phyloP scores from a whole-genome alignment of 2,329 filamentous ascomycete species.

The Ceratocystis destructans region DNA sequence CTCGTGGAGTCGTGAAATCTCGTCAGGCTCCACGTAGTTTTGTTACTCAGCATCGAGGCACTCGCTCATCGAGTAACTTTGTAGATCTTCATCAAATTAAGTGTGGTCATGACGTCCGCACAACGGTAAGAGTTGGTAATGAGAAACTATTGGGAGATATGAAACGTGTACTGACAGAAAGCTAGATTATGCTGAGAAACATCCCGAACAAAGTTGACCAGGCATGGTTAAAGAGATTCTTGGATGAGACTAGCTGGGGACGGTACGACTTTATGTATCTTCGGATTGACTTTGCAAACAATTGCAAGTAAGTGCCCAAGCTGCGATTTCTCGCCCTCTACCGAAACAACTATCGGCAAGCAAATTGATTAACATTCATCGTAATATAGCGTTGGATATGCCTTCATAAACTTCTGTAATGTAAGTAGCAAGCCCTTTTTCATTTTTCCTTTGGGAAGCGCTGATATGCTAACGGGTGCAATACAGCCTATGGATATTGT shows the following conservation, averaged over 20 bases:
- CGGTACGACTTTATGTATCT: slow-evolving; percentile 93
- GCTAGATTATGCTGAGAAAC: slow-evolving; percentile 81
- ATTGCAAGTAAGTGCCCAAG: slow-evolving; percentile 55
- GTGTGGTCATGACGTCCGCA: slow-evolving; percentile 47
- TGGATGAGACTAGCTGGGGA: slow-evolving; percentile 66
- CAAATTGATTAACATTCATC: slow-evolving; percentile 10
- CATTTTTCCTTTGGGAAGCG: background rate
- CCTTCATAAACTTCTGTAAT: slow-evolving; percentile 88
- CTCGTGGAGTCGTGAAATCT: slow-evolving; percentile 4
- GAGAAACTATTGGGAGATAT: background rate
- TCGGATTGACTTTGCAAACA: slow-evolving; percentile 73
- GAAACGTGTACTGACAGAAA: background rate
- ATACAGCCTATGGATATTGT: slow-evolving; percentile 57
- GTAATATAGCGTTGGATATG: slow-evolving; percentile 67
- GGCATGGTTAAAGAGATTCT: slow-evolving; percentile 59
- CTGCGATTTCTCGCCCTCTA: background rate
- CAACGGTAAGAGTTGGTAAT: slow-evolving; percentile 44
- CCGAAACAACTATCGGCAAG: slow-evolving; percentile 22
- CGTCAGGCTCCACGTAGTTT: background rate
- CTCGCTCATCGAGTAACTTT: slow-evolving; percentile 23
- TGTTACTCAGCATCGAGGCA: slow-evolving; percentile 16
- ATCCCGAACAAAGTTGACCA: slow-evolving; percentile 84
- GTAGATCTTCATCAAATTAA: slow-evolving; percentile 44
- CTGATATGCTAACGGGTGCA: background rate
- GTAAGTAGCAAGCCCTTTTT: slow-evolving; percentile 35